Evolutionary conservation across 345 rosid species (phyloP), one percentile per base, ranked within the genome.

Genomic region (Gossypium sturtianum): DNA sequence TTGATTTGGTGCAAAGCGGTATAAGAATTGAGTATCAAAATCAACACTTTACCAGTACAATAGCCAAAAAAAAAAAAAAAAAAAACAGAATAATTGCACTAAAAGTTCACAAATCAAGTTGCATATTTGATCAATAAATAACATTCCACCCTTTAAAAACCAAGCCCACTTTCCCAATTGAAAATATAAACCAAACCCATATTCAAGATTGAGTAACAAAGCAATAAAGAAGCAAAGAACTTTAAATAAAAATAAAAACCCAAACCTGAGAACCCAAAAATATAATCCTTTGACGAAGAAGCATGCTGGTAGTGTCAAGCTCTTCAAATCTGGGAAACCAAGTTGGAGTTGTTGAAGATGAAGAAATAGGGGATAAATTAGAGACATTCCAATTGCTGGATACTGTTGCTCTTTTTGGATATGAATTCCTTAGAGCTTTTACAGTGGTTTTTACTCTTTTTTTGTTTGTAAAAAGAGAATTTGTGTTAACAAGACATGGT

Each of bases 201-300:
- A 13, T 29, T 61, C 44, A 61, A 60, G 41, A 60, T 60, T 60
- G 64, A 25, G 2, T 12, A 25, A 60, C 12, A 52, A 53, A 20
- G 25, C 27, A 38, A 56, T 3, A 61, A 10, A 73, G n/a, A 20
- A n/a, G 0, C 2, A 43, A 63, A 43, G 2, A 17, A 34, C 41
- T 34, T 34, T 10, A 43, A 13, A 7, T 23, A 9, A 12, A 59
- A 60, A 60, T 13, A 29, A 15, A 34, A 34, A 34, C 41, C 41
- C 41, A 34, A 61, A 61, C 66, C 66, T 62, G 66, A 71, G 95
- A 86, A 76, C 97, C 95, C 74, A 94, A 68, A 71, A 92, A 91
- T 83, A 94, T 83, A 79, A 90, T 89, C 81, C 97, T 87, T 79
- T 91, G 97, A 75, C 98, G 93, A 51, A 94, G 98, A 66, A 94